These are phyloP conservation scores for Ophiocordyceps camponoti-leonardi DNA, from an alignment of 2,329 filamentous ascomycete genomes.

Conservation along the genomic window DNA sequence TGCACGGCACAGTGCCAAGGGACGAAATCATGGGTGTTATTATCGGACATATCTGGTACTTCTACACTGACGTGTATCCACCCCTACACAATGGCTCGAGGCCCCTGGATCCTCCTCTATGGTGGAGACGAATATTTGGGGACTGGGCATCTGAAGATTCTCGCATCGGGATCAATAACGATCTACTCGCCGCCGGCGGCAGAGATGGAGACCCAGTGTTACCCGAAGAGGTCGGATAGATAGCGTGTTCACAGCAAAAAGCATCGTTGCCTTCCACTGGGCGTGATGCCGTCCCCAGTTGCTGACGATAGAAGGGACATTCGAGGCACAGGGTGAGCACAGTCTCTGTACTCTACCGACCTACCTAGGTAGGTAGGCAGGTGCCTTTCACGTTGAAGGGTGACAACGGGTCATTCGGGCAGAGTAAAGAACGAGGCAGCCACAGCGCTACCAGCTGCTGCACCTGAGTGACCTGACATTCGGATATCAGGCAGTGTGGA, in stretches of 20 bases:
- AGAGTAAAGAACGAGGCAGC: too few relatives aligned
- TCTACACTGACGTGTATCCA: constrained; percentile 93
- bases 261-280: too few relatives aligned
- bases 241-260: background rate
- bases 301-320: too few relatives aligned
- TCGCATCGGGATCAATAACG: constrained; percentile 39
- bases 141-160: constrained; percentile 26
- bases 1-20: constrained; percentile 79
- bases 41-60: constrained; percentile 95
- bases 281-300: too few relatives aligned
- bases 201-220: constrained; percentile 6
- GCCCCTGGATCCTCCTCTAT: constrained; percentile 74
- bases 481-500: too few relatives aligned
- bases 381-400: too few relatives aligned
- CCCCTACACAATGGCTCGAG: constrained; percentile 70
- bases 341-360: too few relatives aligned
- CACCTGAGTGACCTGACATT: too few relatives aligned
- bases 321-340: too few relatives aligned
- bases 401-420: too few relatives aligned
- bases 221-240: background rate
- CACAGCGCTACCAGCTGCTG: too few relatives aligned
- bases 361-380: too few relatives aligned
- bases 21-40: constrained; percentile 93
- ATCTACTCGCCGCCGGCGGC: constrained; percentile 41
- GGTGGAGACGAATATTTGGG: constrained; percentile 80